Base-by-base conservation (phyloP, 257 asterid genomes). In the Leonotis leonurus region DNA sequence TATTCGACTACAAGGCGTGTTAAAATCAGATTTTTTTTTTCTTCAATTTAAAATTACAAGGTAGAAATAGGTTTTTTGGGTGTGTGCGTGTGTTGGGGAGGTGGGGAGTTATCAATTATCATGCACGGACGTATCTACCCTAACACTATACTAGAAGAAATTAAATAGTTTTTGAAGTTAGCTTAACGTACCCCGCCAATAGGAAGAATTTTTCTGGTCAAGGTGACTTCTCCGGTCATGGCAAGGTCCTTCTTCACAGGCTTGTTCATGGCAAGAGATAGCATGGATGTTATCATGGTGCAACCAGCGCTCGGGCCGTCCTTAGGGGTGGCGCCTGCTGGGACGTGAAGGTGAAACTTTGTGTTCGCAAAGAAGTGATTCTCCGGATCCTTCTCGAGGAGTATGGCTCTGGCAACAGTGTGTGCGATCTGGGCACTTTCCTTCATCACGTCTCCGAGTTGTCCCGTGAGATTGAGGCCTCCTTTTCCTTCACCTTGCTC, bases 241-340 rank as follows among this genome's bases (percentile, higher is more conserved):
- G 99, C 99, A 46, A 93, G 84, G 79, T 93, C 96, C 83, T 84
- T 87, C 75, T 73, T 84, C 3, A 87, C 92, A 18, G 77, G 88
- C 67, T 74, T 83, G 11, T 83, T 75, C 96, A 82, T 76, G 81
- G 97, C 91, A 43, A 93, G 94, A 51, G 99, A 93, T 21, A 93
- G 59, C 71, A 93, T 70, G 66, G 99, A 85, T 18, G 99, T 93
- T 59, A 93, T 85, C 97, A 93, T 93, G 43, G 99, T 93, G 78
- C 99, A 93, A 64, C 97, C 97, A 1, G 99, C 99, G 72, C 99
- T 89, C 2, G 99, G 99, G 5, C 99, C 99, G 25, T 93, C 99
- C 80, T 93, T 93, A 0, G 99, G 99, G 32, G 96, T 93, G 45
- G 99, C 92, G 24, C 99, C 99, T 0, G 99, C 88, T 0, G 99